Evolutionary conservation across 2,329 filamentous ascomycete species (phyloP).

Genomic region (Penicillium thymicola): DNA sequence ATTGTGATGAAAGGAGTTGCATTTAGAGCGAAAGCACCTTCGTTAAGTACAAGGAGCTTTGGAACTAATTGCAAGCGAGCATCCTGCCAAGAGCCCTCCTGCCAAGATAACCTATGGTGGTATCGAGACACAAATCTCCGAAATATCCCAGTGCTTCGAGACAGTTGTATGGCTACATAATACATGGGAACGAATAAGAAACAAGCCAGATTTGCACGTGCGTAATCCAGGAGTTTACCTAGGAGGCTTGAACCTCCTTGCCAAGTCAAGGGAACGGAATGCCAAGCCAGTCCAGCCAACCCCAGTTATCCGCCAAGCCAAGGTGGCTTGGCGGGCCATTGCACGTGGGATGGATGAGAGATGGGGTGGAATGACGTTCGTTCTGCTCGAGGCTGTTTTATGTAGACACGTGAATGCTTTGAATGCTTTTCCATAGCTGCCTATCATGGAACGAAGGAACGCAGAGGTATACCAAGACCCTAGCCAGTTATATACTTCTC

Average conservation of each 20-base stretch:
- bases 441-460: neutral
- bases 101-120: neutral
- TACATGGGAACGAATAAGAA: neutral
- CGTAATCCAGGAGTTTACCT: neutral
- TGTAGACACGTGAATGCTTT: too few species aligned
- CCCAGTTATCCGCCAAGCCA: neutral
- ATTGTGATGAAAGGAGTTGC: neutral
- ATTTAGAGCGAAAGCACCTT: neutral
- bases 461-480: neutral
- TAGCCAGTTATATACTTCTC: neutral
- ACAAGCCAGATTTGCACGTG: conserved; percentile 5
- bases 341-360: conserved; percentile 2
- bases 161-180: neutral
- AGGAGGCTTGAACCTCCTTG: conserved; percentile 9
- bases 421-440: neutral
- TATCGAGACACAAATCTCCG: neutral
- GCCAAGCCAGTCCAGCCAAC: conserved; percentile 3
- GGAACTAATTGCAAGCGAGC: neutral
- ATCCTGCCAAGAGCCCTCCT: neutral
- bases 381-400: neutral
- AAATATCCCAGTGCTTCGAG: neutral
- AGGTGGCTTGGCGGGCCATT: neutral
- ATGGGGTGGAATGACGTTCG: neutral
- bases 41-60: conserved; percentile 1
- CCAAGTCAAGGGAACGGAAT: conserved; percentile 6